A percentile compares a stretch with the other conserved stretches of the same genome.
phyloP scores from a whole-genome alignment of 2,329 filamentous ascomycete genomes.

The Fusarium pseudonygamai region DNA sequence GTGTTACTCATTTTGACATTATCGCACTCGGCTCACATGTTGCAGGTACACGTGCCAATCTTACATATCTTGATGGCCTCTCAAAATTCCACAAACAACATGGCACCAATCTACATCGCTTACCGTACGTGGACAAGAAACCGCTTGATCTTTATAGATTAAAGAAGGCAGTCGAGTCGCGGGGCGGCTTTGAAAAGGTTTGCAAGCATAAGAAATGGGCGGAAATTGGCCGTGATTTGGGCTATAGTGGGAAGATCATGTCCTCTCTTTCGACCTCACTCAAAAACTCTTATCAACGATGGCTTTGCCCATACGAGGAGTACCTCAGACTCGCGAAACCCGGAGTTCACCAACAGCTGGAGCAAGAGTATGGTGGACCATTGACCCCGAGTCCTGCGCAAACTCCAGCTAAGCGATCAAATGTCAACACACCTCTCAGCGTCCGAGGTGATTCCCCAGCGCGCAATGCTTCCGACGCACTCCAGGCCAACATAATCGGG shows the following conservation, averaged over 20 bases:
- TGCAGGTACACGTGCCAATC: conserved; percentile 88
- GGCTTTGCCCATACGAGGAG: conserved; percentile 96
- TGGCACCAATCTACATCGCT: conserved; percentile 90
- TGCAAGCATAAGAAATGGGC: conserved; percentile 99
- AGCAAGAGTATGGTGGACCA: conserved; percentile 91
- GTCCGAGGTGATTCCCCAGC: conserved; percentile 74
- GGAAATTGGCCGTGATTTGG: conserved; percentile 94
- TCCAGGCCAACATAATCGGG: conserved; percentile 60
- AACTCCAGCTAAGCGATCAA: conserved; percentile 75
- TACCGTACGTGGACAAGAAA: conserved; percentile 97
- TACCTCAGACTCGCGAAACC: conserved; percentile 92
- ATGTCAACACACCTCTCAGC: conserved; percentile 67
- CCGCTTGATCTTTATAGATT: conserved; percentile 94
- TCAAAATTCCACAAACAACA: conserved; percentile 97
- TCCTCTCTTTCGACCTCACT: conserved; percentile 96
- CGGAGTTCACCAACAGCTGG: conserved; percentile 94
- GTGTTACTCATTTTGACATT: conserved; percentile 46
- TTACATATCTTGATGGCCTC: conserved; percentile 94
- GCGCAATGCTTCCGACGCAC: conserved; percentile 61
- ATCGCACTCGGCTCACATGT: conserved; percentile 47
- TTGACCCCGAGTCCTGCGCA: conserved; percentile 78
- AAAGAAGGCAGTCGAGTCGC: conserved; percentile 94
- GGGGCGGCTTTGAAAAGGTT: conserved; percentile 94
- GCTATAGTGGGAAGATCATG: conserved; percentile 99
- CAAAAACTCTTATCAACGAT: conserved; percentile 97